A percentile compares a stretch with the other conserved stretches of the same genome.
These are phyloP conservation scores for Rutstroemia sp. DNA, from an alignment of 2,329 filamentous ascomycete genomes.

Conservation along the genomic window DNA sequence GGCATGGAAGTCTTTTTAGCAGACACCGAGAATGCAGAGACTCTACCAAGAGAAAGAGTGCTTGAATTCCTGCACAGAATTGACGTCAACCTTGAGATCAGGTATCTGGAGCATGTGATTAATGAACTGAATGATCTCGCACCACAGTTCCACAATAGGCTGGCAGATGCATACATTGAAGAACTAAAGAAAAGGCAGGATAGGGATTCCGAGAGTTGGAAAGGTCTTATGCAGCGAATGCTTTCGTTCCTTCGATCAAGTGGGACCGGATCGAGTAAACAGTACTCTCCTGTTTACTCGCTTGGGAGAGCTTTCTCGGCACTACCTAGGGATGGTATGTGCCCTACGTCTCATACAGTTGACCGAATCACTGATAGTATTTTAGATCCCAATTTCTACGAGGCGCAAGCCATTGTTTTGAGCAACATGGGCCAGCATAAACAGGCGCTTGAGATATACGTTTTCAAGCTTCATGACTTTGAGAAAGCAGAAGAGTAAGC, in stretches of 20 bases:
- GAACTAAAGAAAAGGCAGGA: constrained; percentile 33
- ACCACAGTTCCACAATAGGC: constrained; percentile 77
- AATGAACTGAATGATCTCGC: constrained; percentile 77
- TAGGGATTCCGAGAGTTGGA: constrained; percentile 41
- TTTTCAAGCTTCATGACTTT: constrained; percentile 86
- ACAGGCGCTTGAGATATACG: constrained; percentile 94
- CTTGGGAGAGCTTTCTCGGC: constrained; percentile 67
- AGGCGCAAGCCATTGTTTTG: constrained; percentile 82
- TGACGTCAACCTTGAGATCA: constrained; percentile 63
- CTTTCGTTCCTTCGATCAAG: constrained; percentile 66
- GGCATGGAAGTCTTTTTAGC: constrained; percentile 92
- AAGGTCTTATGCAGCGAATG: constrained; percentile 56
- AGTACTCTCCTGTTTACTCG: constrained; percentile 53
- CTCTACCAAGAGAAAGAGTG: constrained; percentile 69
- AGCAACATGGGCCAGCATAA: constrained; percentile 94
- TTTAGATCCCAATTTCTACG: constrained; percentile 75
- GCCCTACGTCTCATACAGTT: background rate
- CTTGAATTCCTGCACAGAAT: constrained; percentile 66
- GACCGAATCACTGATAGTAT: constrained; percentile 9
- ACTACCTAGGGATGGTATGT: constrained; percentile 71
- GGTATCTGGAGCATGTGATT: constrained; percentile 87
- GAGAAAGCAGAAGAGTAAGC: constrained; percentile 85
- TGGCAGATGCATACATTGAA: constrained; percentile 66
- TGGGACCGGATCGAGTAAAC: constrained; percentile 36
- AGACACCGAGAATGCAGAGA: constrained; percentile 92